These are phyloP conservation scores for Streptanthus diversifolius DNA, from an alignment of 345 rosid species.

Conservation along the genomic window DNA sequence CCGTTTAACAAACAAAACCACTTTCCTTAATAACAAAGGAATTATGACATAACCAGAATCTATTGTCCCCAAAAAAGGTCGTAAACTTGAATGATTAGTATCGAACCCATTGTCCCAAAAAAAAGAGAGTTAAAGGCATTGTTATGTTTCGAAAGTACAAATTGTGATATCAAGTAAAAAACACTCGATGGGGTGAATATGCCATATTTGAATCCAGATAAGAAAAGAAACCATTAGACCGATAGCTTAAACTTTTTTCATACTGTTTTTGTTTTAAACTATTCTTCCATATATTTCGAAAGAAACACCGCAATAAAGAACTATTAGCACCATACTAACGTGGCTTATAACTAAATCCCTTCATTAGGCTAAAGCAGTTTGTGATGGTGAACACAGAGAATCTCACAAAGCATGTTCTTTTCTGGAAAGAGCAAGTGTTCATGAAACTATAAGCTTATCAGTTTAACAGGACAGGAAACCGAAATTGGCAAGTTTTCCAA, in stretches of 20 bases:
- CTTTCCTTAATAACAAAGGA: slow-evolving; percentile 43
- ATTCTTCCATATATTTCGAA: background rate
- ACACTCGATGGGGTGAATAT: slow-evolving; percentile 11
- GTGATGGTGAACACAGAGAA: slow-evolving; percentile 3
- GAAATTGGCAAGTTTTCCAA: background rate
- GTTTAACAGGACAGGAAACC: background rate
- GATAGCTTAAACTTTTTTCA: background rate
- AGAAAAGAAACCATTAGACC: slow-evolving; percentile 2
- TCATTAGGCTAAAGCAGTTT: slow-evolving; percentile 15
- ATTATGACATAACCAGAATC: slow-evolving; percentile 24
- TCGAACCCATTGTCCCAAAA: background rate
- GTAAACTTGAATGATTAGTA: slow-evolving; percentile 24
- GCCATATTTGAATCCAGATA: background rate
- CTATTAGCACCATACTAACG: background rate
- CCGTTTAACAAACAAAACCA: slow-evolving; percentile 30
- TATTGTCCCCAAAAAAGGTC: slow-evolving; percentile 17
- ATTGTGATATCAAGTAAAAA: slow-evolving; percentile 23
- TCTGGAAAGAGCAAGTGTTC: background rate
- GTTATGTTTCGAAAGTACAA: slow-evolving; percentile 29
- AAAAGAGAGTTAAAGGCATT: slow-evolving; percentile 30
- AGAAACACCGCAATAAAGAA: background rate
- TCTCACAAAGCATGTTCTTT: slow-evolving; percentile 12
- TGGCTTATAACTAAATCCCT: background rate
- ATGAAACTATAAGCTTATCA: slow-evolving; percentile 5
- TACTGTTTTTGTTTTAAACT: background rate